Conservation (phyloP, 2,329 filamentous ascomycete species). For the Chaetomiaceae sp. region DNA sequence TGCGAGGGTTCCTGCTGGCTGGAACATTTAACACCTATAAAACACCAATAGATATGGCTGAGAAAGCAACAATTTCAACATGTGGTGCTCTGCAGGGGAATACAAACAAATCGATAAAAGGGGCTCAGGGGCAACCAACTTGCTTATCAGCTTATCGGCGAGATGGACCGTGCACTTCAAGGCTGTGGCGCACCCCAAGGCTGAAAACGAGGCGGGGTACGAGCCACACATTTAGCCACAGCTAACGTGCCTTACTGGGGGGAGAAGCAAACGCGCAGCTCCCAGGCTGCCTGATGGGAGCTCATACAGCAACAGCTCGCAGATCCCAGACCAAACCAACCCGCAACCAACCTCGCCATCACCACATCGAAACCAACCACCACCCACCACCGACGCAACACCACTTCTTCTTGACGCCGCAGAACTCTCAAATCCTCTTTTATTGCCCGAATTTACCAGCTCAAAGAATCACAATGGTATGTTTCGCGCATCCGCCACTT, state of each 20-base stretch:
- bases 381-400: conserved; percentile 3
- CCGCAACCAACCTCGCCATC: conserved; percentile 6
- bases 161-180: background rate
- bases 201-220: conserved; percentile 12
- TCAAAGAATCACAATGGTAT: conserved; percentile 21
- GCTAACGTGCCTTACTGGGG: conserved; percentile 5
- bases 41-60: no score
- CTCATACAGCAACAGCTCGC: conserved; percentile 20
- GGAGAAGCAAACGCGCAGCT: conserved; percentile 37
- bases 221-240: conserved; percentile 18
- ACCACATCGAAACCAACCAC: conserved; percentile 4
- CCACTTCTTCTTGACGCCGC: background rate
- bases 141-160: background rate
- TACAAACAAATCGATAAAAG: background rate
- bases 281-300: conserved; percentile 40
- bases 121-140: background rate
- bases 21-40: no score
- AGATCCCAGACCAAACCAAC: conserved; percentile 13
- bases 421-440: background rate
- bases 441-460: conserved; percentile 2
- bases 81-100: no score
- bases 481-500: background rate
- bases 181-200: conserved; percentile 9
- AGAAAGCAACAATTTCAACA: no score
- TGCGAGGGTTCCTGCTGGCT: no score